These are phyloP conservation scores for Aureobasidium musti DNA, from an alignment of 2,329 filamentous ascomycete species.

Conservation along the genomic window DNA sequence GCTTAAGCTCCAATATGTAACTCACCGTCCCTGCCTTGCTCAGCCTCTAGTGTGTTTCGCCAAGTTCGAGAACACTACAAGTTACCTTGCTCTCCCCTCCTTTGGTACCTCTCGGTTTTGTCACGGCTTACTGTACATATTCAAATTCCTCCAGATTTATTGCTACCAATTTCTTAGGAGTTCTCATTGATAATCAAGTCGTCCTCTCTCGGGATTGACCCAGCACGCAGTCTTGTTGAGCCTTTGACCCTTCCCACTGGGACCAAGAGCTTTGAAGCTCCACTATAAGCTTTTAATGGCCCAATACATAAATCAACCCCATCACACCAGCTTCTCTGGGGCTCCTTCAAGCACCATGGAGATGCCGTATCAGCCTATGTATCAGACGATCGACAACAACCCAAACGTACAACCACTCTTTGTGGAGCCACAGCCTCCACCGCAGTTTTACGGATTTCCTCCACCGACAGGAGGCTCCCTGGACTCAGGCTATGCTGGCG, in stretches of 20 bases:
- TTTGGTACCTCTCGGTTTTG: conserved; percentile 17
- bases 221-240: conserved; percentile 16
- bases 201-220: not conserved
- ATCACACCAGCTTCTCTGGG: conserved; percentile 15
- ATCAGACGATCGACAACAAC: not conserved
- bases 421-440: not conserved
- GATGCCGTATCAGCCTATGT: not conserved
- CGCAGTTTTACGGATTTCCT: not conserved
- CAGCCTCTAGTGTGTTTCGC: conserved; percentile 18
- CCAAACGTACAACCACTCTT: conserved; percentile 6
- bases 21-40: not conserved
- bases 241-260: not conserved
- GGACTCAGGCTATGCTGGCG: conserved; percentile 28
- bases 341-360: not conserved
- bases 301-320: conserved; percentile 7
- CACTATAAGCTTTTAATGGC: conserved; percentile 9
- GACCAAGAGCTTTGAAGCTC: not conserved
- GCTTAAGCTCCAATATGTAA: conserved; percentile 22
- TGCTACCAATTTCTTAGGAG: not conserved
- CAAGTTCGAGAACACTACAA: conserved; percentile 27
- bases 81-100: conserved; percentile 26
- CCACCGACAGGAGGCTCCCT: conserved; percentile 20
- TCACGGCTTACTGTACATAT: conserved; percentile 20
- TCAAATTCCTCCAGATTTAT: conserved; percentile 10
- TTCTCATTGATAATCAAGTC: conserved; percentile 8